Percentiles rank a stretch among this genome's conserved stretches.
Evolutionary conservation across 257 asterid species (phyloP).

Genomic region (Euphrasia confusa): DNA sequence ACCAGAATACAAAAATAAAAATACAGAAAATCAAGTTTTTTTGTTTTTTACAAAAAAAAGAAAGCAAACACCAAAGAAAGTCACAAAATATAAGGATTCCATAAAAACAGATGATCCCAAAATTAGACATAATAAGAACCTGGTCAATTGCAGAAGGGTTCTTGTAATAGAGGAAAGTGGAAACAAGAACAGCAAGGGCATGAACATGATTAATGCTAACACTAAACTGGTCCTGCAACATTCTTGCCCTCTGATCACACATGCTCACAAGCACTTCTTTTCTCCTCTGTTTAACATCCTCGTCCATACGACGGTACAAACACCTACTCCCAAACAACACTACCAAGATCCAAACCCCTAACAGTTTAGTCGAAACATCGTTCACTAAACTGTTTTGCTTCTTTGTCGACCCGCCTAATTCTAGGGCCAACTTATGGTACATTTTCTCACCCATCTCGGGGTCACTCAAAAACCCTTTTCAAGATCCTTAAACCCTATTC

Average conservation of each 20-base stretch:
- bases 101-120: neutral
- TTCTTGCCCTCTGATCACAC: conserved; percentile 96
- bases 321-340: conserved; percentile 26
- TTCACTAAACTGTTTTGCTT: conserved; percentile 40
- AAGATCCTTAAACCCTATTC: neutral
- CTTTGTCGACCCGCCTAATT: conserved; percentile 32
- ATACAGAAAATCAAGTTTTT: too few relatives aligned
- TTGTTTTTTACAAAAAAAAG: too few relatives aligned
- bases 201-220: conserved; percentile 95
- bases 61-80: too few relatives aligned
- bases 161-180: conserved; percentile 84
- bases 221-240: conserved; percentile 90
- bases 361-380: conserved; percentile 29
- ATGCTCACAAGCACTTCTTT: conserved; percentile 70
- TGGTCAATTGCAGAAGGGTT: conserved; percentile 89
- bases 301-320: conserved; percentile 42
- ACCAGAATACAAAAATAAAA: too few relatives aligned
- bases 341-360: conserved; percentile 45
- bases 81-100: too few relatives aligned
- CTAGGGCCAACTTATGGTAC: conserved; percentile 56
- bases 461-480: conserved; percentile 14
- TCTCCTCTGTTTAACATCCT: conserved; percentile 49
- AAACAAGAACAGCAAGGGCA: conserved; percentile 86
- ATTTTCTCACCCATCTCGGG: conserved; percentile 52
- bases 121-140: conserved; percentile 32